phyloP scores from a whole-genome alignment of 257 asterid genomes.

The Thymus quinquecostatus region DNA sequence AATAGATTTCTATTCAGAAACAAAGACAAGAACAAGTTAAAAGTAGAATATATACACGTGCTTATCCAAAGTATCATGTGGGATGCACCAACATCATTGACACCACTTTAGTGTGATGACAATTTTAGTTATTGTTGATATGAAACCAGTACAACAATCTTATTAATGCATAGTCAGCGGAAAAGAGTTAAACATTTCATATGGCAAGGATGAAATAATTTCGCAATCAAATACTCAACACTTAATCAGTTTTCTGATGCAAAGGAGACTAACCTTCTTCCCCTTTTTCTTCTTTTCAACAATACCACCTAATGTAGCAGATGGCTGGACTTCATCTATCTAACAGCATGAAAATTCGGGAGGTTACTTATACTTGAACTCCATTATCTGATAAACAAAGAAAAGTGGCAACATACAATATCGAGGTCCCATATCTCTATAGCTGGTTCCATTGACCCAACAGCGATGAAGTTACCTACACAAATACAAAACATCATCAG shows the following conservation, averaged over 20 bases:
- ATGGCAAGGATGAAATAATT: neutral
- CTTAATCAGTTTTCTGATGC: neutral
- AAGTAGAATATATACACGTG: constrained; percentile 5
- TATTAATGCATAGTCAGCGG: neutral
- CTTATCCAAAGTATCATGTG: too few species aligned
- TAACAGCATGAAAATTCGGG: constrained; percentile 36
- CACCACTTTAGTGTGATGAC: neutral
- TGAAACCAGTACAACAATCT: constrained; percentile 13
- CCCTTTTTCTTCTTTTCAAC: constrained; percentile 71
- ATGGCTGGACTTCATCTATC: constrained; percentile 94
- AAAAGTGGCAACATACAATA: constrained; percentile 51
- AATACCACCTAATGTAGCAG: constrained; percentile 74
- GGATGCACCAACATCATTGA: constrained; percentile 2
- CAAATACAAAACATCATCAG: constrained; percentile 26
- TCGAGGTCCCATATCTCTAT: constrained; percentile 98
- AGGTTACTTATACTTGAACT: constrained; percentile 12
- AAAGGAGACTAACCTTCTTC: constrained; percentile 60
- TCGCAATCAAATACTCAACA: neutral
- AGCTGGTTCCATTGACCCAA: constrained; percentile 91
- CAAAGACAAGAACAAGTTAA: constrained; percentile 7
- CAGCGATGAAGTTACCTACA: constrained; percentile 85
- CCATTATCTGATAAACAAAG: constrained; percentile 9
- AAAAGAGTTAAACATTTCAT: constrained; percentile 12
- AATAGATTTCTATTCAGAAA: constrained; percentile 56
- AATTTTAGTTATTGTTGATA: neutral